Base-by-base conservation (phyloP, 176 grass and related monocot species). In the Triticum timopheevii region DNA sequence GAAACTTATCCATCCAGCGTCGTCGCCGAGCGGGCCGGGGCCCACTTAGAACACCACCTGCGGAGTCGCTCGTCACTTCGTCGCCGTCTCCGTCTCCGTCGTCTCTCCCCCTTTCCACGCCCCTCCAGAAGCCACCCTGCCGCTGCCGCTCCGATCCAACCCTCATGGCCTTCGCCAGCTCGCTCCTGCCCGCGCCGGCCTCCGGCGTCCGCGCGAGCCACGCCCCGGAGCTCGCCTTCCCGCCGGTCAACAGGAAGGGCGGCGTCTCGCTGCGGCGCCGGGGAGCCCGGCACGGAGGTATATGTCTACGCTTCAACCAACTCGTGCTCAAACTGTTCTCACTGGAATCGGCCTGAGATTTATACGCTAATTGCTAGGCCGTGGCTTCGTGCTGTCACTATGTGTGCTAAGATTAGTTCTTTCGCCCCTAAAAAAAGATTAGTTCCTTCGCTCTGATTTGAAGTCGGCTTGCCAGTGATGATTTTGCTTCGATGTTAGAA, bases 81-180 rank as follows among this genome's bases (percentile, higher is more conserved):
- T 91, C 89, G 23, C 85, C 63, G 62, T 88, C 76, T 66, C 30
- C 61, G 4, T 38, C 69, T 66, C 30, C 61, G 4, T 38, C 69
- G 42, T 76, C 45, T 76, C 73, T 76, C 45, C 73, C 73, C 42
- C 1, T 12, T 76, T 76, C 85, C 47, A 50, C 69, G 75, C 45
- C 61, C 49, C 66, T 84, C 85, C 49, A 31, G 77, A 84, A 87
- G 79, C 64, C 73, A 44, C 84, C 63, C 74, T 66, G 13, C 88
- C 73, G 36, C 74, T 49, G 24, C 65, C 24, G 2, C 30, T 20
- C 30, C 22, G 70, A 63, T 27, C 4, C 65, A 30, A 6, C 70
- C 78, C 15, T 27, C 71, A 91, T 94, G 89, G 83, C 83, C 75
- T 82, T 92, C 79, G 10, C 83, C 66, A 67, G 62, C 73, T 89